These are phyloP conservation scores for Kandelia obovata DNA, from an alignment of 345 rosid genomes.

Conservation along the genomic window DNA sequence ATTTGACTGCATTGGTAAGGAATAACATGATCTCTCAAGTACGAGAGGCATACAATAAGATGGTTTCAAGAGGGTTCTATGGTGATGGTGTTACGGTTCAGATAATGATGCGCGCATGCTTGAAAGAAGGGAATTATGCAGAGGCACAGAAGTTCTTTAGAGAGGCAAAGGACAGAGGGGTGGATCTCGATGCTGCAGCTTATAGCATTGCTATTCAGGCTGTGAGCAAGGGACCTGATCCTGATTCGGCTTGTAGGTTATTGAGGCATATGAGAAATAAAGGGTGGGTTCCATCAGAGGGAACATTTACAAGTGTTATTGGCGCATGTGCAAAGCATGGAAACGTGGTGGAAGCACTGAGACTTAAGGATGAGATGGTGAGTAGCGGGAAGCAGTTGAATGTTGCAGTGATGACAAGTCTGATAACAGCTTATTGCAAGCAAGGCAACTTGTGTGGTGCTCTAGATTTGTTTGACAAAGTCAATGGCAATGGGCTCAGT, in stretches of 20 bases:
- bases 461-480: conserved; percentile 50
- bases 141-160: conserved; percentile 45
- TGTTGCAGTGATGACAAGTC: conserved; percentile 56
- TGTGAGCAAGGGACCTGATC: conserved; percentile 40
- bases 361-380: conserved; percentile 74
- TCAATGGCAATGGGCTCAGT: conserved; percentile 50
- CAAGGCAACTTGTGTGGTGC: conserved; percentile 47
- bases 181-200: conserved; percentile 42
- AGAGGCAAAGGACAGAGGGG: conserved; percentile 45
- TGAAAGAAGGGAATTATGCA: conserved; percentile 49
- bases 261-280: conserved; percentile 61
- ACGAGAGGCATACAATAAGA: conserved; percentile 42
- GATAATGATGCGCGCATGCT: conserved; percentile 45
- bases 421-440: conserved; percentile 62
- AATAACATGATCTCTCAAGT: conserved; percentile 41
- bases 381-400: conserved; percentile 53
- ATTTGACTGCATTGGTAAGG: conserved; percentile 43
- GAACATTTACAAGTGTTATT: conserved; percentile 47
- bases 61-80: conserved; percentile 39
- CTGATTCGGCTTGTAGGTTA: conserved; percentile 38
- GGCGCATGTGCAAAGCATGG: conserved; percentile 58
- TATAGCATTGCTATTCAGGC: conserved; percentile 47
- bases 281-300: conserved; percentile 44
- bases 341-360: conserved; percentile 55
- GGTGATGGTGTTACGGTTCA: conserved; percentile 46